Conservation (phyloP, 2,329 filamentous ascomycete genomes). For the Fusarium chaquense region DNA sequence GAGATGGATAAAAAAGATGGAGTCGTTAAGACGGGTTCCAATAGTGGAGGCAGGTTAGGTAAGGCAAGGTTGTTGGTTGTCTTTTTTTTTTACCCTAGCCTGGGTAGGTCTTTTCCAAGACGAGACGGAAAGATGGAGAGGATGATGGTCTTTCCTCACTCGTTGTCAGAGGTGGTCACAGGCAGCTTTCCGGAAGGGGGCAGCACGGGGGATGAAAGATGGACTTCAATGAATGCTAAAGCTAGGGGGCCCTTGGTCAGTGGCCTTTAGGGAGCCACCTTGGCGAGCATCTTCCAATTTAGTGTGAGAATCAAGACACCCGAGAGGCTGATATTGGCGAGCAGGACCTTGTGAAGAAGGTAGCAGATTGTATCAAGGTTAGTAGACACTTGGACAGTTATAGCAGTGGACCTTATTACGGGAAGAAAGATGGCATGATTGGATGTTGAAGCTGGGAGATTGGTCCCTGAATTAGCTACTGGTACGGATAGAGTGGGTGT, state of each 20-base stretch:
- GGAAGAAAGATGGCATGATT: conserved; percentile 24
- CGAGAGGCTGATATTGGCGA: conserved; percentile 37
- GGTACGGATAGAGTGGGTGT: conserved; percentile 25
- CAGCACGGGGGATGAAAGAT: conserved; percentile 24
- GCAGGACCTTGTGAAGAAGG: conserved; percentile 28
- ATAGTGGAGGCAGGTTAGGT: conserved; percentile 24
- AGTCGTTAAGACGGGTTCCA: conserved; percentile 40
- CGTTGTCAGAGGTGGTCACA: conserved; percentile 35
- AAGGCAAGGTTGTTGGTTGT: conserved; percentile 40
- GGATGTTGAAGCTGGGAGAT: conserved; percentile 18
- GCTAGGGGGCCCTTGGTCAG: conserved; percentile 17
- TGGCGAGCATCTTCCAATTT: conserved; percentile 17
- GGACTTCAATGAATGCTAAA: conserved; percentile 5
- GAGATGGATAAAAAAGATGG: conserved; percentile 45
- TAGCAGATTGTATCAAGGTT: conserved; percentile 8
- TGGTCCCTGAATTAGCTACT: conserved; percentile 35
- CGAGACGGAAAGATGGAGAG: conserved; percentile 27
- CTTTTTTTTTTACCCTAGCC: conserved; percentile 7
- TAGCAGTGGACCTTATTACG: conserved; percentile 16
- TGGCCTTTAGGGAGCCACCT: conserved; percentile 10
- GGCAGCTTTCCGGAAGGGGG: conserved; percentile 35
- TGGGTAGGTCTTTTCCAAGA: conserved; percentile 24
- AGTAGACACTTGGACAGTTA: conserved; percentile 11
- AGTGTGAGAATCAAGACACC: conserved; percentile 25
- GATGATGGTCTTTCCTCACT: conserved; percentile 29